Base-by-base conservation (phyloP, 2,329 filamentous ascomycete genomes). In the Fusarium nisikadoi region DNA sequence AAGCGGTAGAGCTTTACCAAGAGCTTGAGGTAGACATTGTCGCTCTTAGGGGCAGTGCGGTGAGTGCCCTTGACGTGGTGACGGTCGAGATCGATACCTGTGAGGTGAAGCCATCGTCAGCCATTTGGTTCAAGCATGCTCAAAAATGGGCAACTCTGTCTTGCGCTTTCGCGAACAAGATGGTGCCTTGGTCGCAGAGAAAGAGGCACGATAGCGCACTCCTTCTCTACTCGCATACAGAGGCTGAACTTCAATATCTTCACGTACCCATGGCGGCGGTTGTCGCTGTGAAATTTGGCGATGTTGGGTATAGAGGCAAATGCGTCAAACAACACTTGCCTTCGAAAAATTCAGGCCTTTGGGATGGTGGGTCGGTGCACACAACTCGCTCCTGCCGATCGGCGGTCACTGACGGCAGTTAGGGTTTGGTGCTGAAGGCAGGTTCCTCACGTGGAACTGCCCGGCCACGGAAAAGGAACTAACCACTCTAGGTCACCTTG, bases 1-100 rank as follows among this genome's bases (percentile, higher is more conserved):
- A 97, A 97, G 89, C 94, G 93, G 90, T 97, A 97, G 62, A 97
- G 93, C 92, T 98, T 98, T 86, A 98, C 95, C 84, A 98, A 89
- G 84, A 98, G 91, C 90, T 95, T 95, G 80, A 97, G 89, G 87
- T 98, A 97, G 82, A 95, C 94, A 90, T 98, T 97, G 89, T 97
- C 93, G 88, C 93, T 97, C 93, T 98, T 98, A 83, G 95, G 94
- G 79, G 94, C 94, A 90, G 93, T 94, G 86, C 94, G 94, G 90
- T 97, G 94, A 77, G 89, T 91, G 83, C 82, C 85, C 83, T 89
- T 89, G 82, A 90, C 88, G 84, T 92, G 90, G 86, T 92, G 90
- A 79, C 86, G 86, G 84, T 91, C 86, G 81, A 92, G 87, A 90
- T 92, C 90, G 85, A 92, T 91, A 90, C 90, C 89, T 91, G 85